Base-by-base conservation (phyloP, 1,139 yeast species). In the Hansenula sp. region DNA sequence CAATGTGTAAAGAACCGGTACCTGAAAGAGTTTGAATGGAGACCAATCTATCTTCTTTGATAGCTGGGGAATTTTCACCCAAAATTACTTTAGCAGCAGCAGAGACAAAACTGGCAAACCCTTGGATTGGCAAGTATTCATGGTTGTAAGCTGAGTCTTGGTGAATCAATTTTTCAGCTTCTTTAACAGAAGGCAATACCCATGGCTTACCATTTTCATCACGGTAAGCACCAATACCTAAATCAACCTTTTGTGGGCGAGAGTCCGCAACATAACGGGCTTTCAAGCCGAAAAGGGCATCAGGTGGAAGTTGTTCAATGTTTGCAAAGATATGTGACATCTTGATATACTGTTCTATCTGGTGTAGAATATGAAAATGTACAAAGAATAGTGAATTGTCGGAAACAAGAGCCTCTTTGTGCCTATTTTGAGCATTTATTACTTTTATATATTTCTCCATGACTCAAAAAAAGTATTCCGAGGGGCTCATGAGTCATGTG, bases 181-280 rank as follows among this genome's bases (percentile, higher is more conserved):
- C 59, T 52, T 63, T 76, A 14, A 92, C 97, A 11, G 95, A 80
- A 8, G 96, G 95, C 40, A 92, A 72, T 41, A 92, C 89, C 88
- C 92, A 90, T 38, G 97, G 97, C 65, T 88, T 85, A 42, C 97
- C 97, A 51, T 68, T 65, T 63, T 88, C 84, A 62, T 90, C 97
- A 65, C 97, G 79, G 73, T 92, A 92, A 36, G 97, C 97, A 50
- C 97, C 97, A 46, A 90, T 90, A 42, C 97, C 97, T 50, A 88
- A 71, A 64, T 89, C 96, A 34, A 83, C 89, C 60, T 83, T 83
- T 46, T 68, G 66, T 2, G 71, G 25, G 44, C 88, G 69, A 12
- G 77, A 55, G 57, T 90, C 96, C 32, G 76, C 75, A 44, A 68
- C 66, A 66, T 68, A 85, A 56, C 89, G 71, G 36, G 88, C 90